Evolutionary conservation across 2,329 filamentous ascomycete genomes (phyloP), one percentile per base, ranked within the genome.

Genomic region (Xylaria sp.): DNA sequence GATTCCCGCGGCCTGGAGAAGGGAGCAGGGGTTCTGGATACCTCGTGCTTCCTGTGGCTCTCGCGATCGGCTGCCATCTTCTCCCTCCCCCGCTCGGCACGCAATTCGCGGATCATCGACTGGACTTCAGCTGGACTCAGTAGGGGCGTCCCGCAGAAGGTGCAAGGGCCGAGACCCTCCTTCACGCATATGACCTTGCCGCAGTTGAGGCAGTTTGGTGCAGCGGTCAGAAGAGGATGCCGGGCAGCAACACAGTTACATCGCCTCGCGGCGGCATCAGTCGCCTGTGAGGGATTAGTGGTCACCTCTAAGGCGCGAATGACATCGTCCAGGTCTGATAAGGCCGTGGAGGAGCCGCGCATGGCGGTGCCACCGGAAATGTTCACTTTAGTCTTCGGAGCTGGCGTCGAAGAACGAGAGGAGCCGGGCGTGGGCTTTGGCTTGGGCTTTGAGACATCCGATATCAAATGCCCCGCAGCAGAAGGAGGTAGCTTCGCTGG

Each of bases 131-230:
- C 75, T 0, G 83, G 70, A 24, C 81, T 87, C 7, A 99, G 76
- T 0, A 99, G 77, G 0, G 91, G 85, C 0, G 82, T 79, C 0
- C 86, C 86, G 74, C 94, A 99, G 68, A 90, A 97, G 0, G 93
- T 97, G 71, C 94, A 99, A 0, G 93, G 93, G 0, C 93, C 93
- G 0, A 97, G 79, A 0, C 94, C 94, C 72, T 99, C 92, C 66
- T 94, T 92, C 20, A 96, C 85, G 70, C 94, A 99, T 50, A 97
- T 88, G 11, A 99, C 91, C 71, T 97, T 97, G 54, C 94, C 94
- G 66, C 94, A 99, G 41, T 83, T 87, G 16, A 95, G 76, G 69
- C 94, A 99, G 70, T 97, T 99, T 0, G 94, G 94, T 0, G 92
- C 92, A 0, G 93, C 92, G n/a, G 85, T 85, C 41, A 97, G 88